Base-by-base conservation (phyloP, 257 asterid species). In the Nicotiana sylvestris region DNA sequence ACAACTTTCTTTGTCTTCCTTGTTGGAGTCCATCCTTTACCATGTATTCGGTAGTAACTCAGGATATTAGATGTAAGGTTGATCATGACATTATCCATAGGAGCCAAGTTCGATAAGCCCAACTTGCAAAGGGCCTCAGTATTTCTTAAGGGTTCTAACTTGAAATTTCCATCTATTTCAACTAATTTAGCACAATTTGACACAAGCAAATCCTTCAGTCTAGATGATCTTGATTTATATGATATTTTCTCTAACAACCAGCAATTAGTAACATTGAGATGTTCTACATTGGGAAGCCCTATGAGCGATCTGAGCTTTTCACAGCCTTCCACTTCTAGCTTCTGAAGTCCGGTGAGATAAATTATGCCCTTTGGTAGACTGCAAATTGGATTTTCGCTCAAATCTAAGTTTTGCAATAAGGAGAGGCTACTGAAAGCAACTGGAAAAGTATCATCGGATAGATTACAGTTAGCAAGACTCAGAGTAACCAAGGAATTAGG, bases 261-360 rank as follows among this genome's bases (percentile, higher is more conserved):
- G 65, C 86, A 83, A 72, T 83, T 68, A 33, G 67, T 68, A 27
- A 83, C 78, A 83, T 61, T 61, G 61, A 83, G 72, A 27, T 83
- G 58, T 49, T 67, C 64, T 53, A 78, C 30, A 5, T 66, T 83
- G 64, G 86, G 86, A 37, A 78, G 60, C 46, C 80, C 64, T n/a
- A 32, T 3, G 11, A 83, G 80, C 3, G 83, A 83, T 55, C 35
- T 62, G 29, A 83, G 86, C 57, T 77, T 83, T 55, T 39, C 39
- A 39, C 86, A 83, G 15, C 70, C 27, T 37, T 78, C 56, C 49
- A 83, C 83, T 32, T 55, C 46, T 46, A 83, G 79, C 77, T 70
- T 43, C 70, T 33, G 46, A 37, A 78, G 86, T 56, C 78, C 57
- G 21, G 86, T 64, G 12, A 83, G 83, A 67, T 18, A 46, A 77